Evolutionary conservation across 768 basidiomycete species (phyloP).

Genomic region (Tephrocybe rancida): DNA sequence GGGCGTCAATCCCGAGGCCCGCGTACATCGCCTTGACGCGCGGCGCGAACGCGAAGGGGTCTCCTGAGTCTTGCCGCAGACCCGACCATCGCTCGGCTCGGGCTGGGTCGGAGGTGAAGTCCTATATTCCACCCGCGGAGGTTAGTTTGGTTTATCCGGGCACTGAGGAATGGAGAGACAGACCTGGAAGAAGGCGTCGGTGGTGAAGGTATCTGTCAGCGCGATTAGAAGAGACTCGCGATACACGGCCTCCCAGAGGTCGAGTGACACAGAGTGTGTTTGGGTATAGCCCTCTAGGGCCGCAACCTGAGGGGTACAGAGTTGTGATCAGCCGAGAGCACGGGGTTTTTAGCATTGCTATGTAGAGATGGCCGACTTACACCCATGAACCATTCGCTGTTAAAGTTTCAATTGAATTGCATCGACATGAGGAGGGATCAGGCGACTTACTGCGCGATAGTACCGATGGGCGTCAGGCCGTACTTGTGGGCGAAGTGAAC

Average conservation of each 20-base stretch:
- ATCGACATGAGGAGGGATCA: not conserved
- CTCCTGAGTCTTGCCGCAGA: constrained; percentile 92
- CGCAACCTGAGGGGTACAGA: constrained; percentile 58
- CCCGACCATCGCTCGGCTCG: constrained; percentile 77
- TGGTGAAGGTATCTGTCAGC: constrained; percentile 95
- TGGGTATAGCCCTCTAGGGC: constrained; percentile 83
- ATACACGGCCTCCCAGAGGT: constrained; percentile 86
- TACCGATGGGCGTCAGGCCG: constrained; percentile 67
- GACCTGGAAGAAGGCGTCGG: constrained; percentile 81
- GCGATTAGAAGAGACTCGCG: constrained; percentile 65
- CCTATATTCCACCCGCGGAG: constrained; percentile 41
- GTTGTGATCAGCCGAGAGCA: constrained; percentile 3
- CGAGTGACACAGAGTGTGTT: constrained; percentile 73
- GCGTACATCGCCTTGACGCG: constrained; percentile 74
- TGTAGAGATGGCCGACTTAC: constrained; percentile 40
- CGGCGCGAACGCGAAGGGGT: constrained; percentile 81
- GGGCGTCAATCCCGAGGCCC: constrained; percentile 65
- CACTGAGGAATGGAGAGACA: constrained; percentile 2
- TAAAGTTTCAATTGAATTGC: not conserved
- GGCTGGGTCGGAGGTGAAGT: constrained; percentile 55
- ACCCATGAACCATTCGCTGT: constrained; percentile 91
- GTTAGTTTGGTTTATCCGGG: constrained; percentile 8
- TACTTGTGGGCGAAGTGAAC: constrained; percentile 84
- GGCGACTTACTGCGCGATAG: constrained; percentile 78
- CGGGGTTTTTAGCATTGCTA: constrained; percentile 1